Conservation (phyloP, 1,139 yeast genomes). For the Saccharomycopsis crataegensis region DNA sequence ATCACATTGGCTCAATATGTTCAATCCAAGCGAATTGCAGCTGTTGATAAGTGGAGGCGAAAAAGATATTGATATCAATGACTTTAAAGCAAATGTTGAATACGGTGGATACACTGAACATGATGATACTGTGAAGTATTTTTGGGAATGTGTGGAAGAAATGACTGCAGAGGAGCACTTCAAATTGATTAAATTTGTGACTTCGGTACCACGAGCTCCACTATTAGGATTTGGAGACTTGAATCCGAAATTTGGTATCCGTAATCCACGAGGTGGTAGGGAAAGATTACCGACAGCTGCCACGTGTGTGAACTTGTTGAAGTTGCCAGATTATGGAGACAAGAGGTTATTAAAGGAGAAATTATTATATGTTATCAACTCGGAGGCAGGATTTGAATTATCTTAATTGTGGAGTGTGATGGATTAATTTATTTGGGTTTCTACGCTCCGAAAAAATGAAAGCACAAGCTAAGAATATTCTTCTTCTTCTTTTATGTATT, state of each 20-base stretch:
- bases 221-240: constrained; percentile 74
- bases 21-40: constrained; percentile 77
- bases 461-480: no score
- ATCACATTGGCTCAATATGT: constrained; percentile 74
- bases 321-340: constrained; percentile 72
- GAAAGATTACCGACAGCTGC: constrained; percentile 82
- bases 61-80: constrained; percentile 59
- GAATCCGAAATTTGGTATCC: constrained; percentile 72
- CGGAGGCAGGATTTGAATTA: constrained; percentile 83
- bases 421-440: neutral
- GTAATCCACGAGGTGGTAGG: constrained; percentile 51
- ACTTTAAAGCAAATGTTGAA: constrained; percentile 54
- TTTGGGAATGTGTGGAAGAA: constrained; percentile 75
- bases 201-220: constrained; percentile 90
- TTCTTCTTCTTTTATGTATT: no score
- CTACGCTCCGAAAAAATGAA: no score
- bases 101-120: constrained; percentile 60
- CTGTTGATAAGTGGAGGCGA: constrained; percentile 81
- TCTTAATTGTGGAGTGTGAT: constrained; percentile 31
- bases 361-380: constrained; percentile 65
- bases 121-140: constrained; percentile 49
- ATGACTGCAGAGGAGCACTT: constrained; percentile 54
- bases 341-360: constrained; percentile 53
- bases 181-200: constrained; percentile 73
- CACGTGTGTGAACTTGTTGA: constrained; percentile 84